Percentiles rank a stretch among this genome's conserved stretches.
These are phyloP conservation scores for Ophiocytium majus DNA, from an alignment of 352 stramenopile species.

Conservation along the genomic window DNA sequence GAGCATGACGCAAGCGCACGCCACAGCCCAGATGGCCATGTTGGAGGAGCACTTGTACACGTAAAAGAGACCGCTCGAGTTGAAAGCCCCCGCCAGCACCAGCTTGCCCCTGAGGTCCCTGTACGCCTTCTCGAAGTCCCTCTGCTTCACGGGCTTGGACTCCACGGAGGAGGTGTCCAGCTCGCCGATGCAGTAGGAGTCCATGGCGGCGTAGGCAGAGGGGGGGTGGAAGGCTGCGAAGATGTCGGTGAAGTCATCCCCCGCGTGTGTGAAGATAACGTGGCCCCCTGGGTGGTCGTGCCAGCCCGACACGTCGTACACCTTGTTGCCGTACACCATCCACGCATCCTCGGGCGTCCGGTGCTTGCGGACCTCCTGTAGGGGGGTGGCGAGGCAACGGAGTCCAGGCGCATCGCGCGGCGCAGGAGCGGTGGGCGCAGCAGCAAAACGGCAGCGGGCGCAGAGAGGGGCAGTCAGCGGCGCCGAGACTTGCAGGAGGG, in stretches of 20 bases:
- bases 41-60: conserved; percentile 89
- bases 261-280: conserved; percentile 89
- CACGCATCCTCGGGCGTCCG: conserved; percentile 89
- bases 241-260: conserved; percentile 95
- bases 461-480: too few relatives aligned
- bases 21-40: conserved; percentile 77
- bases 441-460: too few relatives aligned
- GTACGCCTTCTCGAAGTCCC: conserved; percentile 92
- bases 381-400: neutral
- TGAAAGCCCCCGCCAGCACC: conserved; percentile 76
- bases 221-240: conserved; percentile 95
- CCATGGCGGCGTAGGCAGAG: conserved; percentile 84
- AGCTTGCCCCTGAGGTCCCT: conserved; percentile 87
- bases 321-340: conserved; percentile 84
- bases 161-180: conserved; percentile 64
- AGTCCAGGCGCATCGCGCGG: neutral
- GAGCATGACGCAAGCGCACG: conserved; percentile 78
- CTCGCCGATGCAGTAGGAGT: conserved; percentile 95
- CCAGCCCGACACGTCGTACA: conserved; percentile 60
- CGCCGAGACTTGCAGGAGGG: too few relatives aligned
- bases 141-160: conserved; percentile 60
- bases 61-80: conserved; percentile 74
- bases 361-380: conserved; percentile 64
- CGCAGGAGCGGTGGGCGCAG: too few relatives aligned
- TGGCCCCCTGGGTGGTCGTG: conserved; percentile 67